Base-by-base conservation (phyloP, 139 green algal species). In the Chlorella sp. region DNA sequence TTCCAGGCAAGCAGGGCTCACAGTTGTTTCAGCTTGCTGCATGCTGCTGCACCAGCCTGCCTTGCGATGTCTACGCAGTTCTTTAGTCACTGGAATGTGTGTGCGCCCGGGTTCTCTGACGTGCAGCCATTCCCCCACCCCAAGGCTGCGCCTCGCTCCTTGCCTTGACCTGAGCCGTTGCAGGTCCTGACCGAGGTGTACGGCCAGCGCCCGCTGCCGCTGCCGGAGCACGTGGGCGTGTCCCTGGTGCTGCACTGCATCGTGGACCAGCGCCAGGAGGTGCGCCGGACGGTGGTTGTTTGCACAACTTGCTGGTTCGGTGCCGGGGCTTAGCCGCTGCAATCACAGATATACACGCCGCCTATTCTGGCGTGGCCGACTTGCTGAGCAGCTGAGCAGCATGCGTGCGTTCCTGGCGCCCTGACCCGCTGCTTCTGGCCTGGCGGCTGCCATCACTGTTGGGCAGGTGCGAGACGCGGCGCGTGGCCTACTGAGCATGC, bases 191-290 rank as follows among this genome's bases (percentile, higher is more conserved):
- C 85, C 17, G 94, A 97, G 85, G 92, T 96, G 65, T 96, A 95
- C 74, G 81, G 87, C 22, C 77, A 89, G 0, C 84, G 89, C 20
- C 62, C 93, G 32, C 85, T 94, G n/a, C 80, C 77, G 38, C 58
- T 91, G 5, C 74, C 92, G 36, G 84, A 93, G 7, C 93, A 95
- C 69, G 82, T 97, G 0, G 80, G 97, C 40, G 85, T 99, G n/a
- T 88, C 82, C 34, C 90, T 99, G 28, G 92, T 99, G n/a, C 90
- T 99, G 30, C 95, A 97, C 95, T 98, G 98, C 85, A 88, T 97
- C 43, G 93, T 98, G n/a, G 94, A 98, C 82, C 76, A 83, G 65
- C 48, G 58, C 43, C n/a, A 65, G 54, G 56, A 85, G 67, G 86
- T 99, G 51, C 11, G 51, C 4, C 51, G 22, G 14, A 26, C 16